Evolutionary conservation across 352 stramenopile genomes (phyloP).

Genomic region (Globisporangium barbulae): DNA sequence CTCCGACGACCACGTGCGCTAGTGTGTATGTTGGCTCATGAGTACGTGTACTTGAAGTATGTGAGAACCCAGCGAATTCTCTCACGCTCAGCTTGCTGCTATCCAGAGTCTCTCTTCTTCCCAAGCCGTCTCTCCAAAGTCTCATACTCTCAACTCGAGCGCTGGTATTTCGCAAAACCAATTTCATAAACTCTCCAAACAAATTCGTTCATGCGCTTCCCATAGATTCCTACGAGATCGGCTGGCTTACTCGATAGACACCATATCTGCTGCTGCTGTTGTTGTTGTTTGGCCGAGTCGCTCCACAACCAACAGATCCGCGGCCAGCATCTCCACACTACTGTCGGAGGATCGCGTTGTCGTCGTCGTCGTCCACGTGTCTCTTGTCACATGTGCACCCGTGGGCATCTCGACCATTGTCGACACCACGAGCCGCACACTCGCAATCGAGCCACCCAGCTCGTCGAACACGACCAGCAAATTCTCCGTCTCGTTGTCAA

Average conservation of each 20-base stretch:
- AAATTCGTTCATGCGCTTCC: not conserved
- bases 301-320: not conserved
- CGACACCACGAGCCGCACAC: constrained; percentile 50
- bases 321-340: not conserved
- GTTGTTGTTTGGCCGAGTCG: not conserved
- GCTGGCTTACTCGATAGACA: not conserved
- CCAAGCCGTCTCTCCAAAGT: too few species aligned
- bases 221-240: not conserved
- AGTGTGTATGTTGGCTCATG: too few species aligned
- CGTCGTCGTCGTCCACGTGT: not conserved
- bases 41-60: too few species aligned
- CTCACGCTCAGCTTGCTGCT: too few species aligned
- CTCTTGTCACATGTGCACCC: not conserved
- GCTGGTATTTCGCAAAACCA: too few species aligned
- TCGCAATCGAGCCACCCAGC: constrained; percentile 39
- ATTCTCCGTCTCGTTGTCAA: constrained; percentile 29
- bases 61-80: too few species aligned
- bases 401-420: constrained; percentile 30
- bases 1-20: too few species aligned
- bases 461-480: constrained; percentile 65
- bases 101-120: too few species aligned
- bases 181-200: too few species aligned
- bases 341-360: too few species aligned
- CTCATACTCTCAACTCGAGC: too few species aligned
- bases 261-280: not conserved